Percentiles rank a stretch among this genome's conserved stretches.
Conservation (phyloP, 2,329 filamentous ascomycete genomes). For the Fusarium incarnatum region DNA sequence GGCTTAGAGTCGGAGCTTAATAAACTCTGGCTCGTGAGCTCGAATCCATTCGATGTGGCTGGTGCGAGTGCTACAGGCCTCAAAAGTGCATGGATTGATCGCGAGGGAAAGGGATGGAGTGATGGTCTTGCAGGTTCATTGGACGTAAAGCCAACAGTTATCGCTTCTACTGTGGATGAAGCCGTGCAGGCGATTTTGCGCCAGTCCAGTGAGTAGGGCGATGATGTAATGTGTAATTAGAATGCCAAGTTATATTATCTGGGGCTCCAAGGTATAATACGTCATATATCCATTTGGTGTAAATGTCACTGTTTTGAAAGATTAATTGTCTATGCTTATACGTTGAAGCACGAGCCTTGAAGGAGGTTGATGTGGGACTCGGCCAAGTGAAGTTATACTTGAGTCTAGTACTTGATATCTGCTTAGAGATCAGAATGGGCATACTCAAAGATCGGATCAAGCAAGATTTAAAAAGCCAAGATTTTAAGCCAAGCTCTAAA, state of each 20-base stretch:
- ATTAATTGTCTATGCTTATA: not conserved
- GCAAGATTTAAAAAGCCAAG: not conserved
- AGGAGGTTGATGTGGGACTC: not conserved
- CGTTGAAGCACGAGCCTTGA: not conserved
- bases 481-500: not conserved
- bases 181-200: conserved; percentile 58
- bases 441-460: not conserved
- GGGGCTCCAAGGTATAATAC: not conserved
- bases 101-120: conserved; percentile 71
- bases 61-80: conserved; percentile 72
- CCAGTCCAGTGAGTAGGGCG: conserved; percentile 3
- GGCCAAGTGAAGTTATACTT: not conserved
- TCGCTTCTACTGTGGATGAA: conserved; percentile 67
- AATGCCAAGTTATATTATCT: conserved; percentile 1
- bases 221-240: conserved; percentile 4
- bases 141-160: conserved; percentile 61
- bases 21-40: conserved; percentile 75
- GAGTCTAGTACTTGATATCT: not conserved
- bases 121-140: conserved; percentile 67
- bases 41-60: conserved; percentile 79
- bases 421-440: not conserved
- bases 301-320: not conserved
- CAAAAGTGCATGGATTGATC: conserved; percentile 75
- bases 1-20: conserved; percentile 59
- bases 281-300: not conserved